phyloP scores from a whole-genome alignment of 1,284 basidiomycete species.

The Trichosporon sp. region DNA sequence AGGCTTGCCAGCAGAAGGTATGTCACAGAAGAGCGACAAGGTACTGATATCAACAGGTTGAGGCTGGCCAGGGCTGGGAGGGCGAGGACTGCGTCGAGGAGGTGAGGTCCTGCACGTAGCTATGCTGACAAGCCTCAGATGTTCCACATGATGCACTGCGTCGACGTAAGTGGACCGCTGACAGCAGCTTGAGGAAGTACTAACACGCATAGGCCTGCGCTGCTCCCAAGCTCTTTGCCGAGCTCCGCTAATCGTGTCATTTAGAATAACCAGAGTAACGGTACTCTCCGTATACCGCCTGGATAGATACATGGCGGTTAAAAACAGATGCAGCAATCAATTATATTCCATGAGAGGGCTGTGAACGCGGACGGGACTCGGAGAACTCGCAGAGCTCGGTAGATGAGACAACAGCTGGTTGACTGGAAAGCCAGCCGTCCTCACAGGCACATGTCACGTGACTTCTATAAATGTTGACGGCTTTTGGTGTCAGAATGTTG shows the following conservation, averaged over 20 bases:
- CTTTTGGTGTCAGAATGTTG: too few species aligned
- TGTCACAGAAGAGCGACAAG: not conserved
- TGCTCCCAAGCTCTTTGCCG: constrained; percentile 76
- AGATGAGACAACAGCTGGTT: not conserved
- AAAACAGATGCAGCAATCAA: constrained; percentile 35
- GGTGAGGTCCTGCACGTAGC: constrained; percentile 56
- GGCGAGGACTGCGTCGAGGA: constrained; percentile 91
- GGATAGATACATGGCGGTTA: constrained; percentile 25
- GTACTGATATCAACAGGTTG: constrained; percentile 37
- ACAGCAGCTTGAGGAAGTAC: not conserved
- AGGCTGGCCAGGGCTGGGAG: constrained; percentile 76
- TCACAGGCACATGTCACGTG: constrained; percentile 22
- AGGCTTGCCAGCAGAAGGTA: constrained; percentile 86
- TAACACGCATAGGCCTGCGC: constrained; percentile 65
- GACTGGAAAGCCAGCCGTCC: not conserved
- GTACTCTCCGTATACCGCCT: constrained; percentile 18
- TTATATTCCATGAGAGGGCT: not conserved
- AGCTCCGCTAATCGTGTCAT: constrained; percentile 54
- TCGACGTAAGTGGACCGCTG: constrained; percentile 65
- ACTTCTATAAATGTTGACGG: constrained; percentile 20
- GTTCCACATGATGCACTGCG: constrained; percentile 74
- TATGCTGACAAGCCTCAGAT: constrained; percentile 33
- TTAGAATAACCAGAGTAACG: constrained; percentile 24
- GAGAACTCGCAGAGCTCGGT: not conserved
- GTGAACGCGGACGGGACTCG: too few species aligned